These are phyloP conservation scores for Metschnikowia shivogae DNA, from an alignment of 805 yeast species.

Conservation along the genomic window DNA sequence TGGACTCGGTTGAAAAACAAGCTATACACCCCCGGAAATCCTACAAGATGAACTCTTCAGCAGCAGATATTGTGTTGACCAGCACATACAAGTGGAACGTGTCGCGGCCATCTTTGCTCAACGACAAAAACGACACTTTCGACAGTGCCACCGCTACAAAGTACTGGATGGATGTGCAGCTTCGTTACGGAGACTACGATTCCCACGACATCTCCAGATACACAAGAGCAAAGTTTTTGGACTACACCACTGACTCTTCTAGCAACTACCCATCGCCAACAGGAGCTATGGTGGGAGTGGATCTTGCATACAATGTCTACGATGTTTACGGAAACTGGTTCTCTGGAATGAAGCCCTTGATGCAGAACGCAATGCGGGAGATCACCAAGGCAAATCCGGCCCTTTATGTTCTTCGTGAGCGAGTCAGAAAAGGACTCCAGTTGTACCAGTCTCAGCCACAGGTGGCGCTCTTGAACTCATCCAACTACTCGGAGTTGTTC, in stretches of 20 bases:
- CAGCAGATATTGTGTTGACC: conserved; percentile 81
- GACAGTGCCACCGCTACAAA: conserved; percentile 59
- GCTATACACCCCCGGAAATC: conserved; percentile 96
- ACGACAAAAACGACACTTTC: conserved; percentile 64
- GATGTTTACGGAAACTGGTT: conserved; percentile 98
- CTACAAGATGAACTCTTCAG: conserved; percentile 92
- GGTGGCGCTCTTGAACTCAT: conserved; percentile 84
- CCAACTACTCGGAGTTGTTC: conserved; percentile 86
- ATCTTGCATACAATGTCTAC: conserved; percentile 91
- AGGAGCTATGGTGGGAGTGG: conserved; percentile 87
- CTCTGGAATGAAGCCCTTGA: conserved; percentile 84
- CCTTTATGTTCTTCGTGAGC: conserved; percentile 81
- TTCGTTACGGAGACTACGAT: conserved; percentile 95
- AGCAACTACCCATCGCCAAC: conserved; percentile 90
- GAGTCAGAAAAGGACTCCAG: conserved; percentile 91
- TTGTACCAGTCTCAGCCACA: conserved; percentile 91
- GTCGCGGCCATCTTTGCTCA: conserved; percentile 72
- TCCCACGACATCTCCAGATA: conserved; percentile 95
- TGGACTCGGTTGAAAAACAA: conserved; percentile 83
- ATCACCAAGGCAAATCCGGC: conserved; percentile 96
- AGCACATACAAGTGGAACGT: conserved; percentile 81
- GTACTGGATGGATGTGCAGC: conserved; percentile 93
- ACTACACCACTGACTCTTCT: conserved; percentile 83
- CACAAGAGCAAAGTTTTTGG: conserved; percentile 87
- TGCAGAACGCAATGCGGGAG: conserved; percentile 89